Base-by-base conservation (phyloP, 345 rosid genomes). In the Lenwebbia sp. region DNA sequence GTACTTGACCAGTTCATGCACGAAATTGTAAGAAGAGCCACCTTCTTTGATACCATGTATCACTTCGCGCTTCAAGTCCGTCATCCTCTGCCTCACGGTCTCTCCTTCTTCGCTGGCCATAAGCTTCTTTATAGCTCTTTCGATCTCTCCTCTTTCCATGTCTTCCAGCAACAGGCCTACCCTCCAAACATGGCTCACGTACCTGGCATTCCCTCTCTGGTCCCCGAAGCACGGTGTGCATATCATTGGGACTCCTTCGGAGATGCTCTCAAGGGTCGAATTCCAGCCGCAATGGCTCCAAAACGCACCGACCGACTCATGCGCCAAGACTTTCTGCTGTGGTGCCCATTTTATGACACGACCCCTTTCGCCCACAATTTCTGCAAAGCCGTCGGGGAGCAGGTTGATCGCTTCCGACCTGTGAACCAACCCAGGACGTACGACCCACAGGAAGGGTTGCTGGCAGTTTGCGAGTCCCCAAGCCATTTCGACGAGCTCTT, bases 211-310 rank as follows among this genome's bases (percentile, higher is more conserved):
- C 87, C 84, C 90, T 54, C 54, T 51, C 52, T 90, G 94, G 83
- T 90, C 93, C 15, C 89, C 87, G n/a, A 89, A 90, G 70, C 87
- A 87, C 6, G 91, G 88, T 56, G 40, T 86, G 82, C 94, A 88
- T 13, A 92, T 58, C 90, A 90, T n/a, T 2, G 93, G 91, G 19
- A 91, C 86, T 14, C 93, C 93, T 88, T 89, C 92, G 4, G 86
- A 82, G 30, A 90, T 55, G 49, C 94, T 86, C 75, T 91, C 92
- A 6, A 90, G 13, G 6, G 90, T 88, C 7, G 93, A 90, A 81
- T 91, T 92, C 92, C 92, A 89, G 13, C 94, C 90, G 28, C 91
- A 90, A 19, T 90, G 93, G 40, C 88, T 90, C 90, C 90, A 91
- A 30, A 92, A 91, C 50, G 89, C 93, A 30, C 90, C 89, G 9